A percentile compares a stretch with the other conserved stretches of the same genome.
These are phyloP conservation scores for Chrysochromulina parva DNA, from an alignment of 78 protist species.

Conservation along the genomic window DNA sequence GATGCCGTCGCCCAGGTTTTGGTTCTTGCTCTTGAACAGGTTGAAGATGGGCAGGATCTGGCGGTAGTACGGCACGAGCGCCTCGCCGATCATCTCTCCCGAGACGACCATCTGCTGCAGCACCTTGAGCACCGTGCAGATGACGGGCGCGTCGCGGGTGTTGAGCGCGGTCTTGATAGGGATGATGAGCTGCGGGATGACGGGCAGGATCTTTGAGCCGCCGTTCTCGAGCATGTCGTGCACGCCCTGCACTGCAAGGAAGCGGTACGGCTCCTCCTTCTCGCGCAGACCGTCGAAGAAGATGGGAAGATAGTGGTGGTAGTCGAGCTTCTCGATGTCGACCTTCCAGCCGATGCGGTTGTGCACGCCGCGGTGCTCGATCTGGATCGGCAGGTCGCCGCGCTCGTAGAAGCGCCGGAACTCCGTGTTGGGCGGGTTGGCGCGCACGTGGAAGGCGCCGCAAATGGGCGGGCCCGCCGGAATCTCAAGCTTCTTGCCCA, in stretches of 20 bases:
- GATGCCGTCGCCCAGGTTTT: constrained; percentile 71
- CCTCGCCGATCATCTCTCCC: constrained; percentile 75
- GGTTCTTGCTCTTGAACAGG: constrained; percentile 76
- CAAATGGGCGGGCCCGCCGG: not conserved
- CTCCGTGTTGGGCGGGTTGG: constrained; percentile 48
- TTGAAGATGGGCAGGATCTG: constrained; percentile 92
- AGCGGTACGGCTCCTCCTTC: constrained; percentile 82
- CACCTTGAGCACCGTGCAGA: constrained; percentile 76
- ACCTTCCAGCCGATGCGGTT: constrained; percentile 83
- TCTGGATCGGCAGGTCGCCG: constrained; percentile 90
- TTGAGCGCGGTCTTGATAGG: constrained; percentile 92
- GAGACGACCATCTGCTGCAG: constrained; percentile 82
- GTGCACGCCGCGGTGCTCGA: constrained; percentile 68
- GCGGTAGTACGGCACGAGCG: constrained; percentile 90
- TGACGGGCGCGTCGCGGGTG: constrained; percentile 84
- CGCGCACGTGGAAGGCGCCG: constrained; percentile 39
- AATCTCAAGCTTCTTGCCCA: not conserved
- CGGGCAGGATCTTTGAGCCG: constrained; percentile 78
- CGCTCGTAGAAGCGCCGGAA: constrained; percentile 88
- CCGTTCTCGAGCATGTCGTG: constrained; percentile 71
- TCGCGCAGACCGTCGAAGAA: constrained; percentile 94
- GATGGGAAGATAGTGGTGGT: constrained; percentile 92
- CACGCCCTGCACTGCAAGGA: constrained; percentile 84
- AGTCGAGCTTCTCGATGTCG: constrained; percentile 85
- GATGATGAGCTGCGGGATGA: constrained; percentile 90